Evolutionary conservation across 176 grass and related monocot species (phyloP), one percentile per base, ranked within the genome.

Genomic region (Elaeis guineensis): DNA sequence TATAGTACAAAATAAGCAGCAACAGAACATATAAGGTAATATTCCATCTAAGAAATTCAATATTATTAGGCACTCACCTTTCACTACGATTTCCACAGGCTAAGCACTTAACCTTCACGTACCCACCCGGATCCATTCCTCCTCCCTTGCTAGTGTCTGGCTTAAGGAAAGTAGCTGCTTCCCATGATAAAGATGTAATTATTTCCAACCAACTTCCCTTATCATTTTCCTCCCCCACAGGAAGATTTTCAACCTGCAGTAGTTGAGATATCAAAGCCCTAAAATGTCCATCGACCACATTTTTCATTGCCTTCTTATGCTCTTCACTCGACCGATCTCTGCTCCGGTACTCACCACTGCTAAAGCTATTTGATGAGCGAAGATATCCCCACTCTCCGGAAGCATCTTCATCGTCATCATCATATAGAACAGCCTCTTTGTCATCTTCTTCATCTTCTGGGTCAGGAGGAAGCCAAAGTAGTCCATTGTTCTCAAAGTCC

Each of bases 91-190:
- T 63, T 59, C 93, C 87, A 61, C 66, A 85, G 22, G 76, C 84
- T 83, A 98, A 77, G 77, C 84, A 98, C 54, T 98, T 98, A 67
- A 98, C 82, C 76, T 98, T 98, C 19, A 98, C 84, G 76, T 88
- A 86, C 58, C 79, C 87, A 63, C 77, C 81, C 81, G 93, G 93
- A 83, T 98, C 93, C 87, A 98, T 92, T 39, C 80, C 72, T 72
- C 84, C 84, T 53, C 75, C 63, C 60, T 72, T 76, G 70, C 87
- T 85, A 49, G 81, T 87, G 74, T 98, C 93, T 78, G 87, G 84
- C 54, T 80, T 82, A 70, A 98, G 84, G 72, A 98, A 80, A 54
- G 85, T 82, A 67, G 87, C 81, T 65, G 89, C 93, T 85, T 98
- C 84, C 84, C 76, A 85, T 67, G 84, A 90, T 69, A 98, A 72